phyloP scores from a whole-genome alignment of 129 eudicot genomes.

The Mikania micrantha region DNA sequence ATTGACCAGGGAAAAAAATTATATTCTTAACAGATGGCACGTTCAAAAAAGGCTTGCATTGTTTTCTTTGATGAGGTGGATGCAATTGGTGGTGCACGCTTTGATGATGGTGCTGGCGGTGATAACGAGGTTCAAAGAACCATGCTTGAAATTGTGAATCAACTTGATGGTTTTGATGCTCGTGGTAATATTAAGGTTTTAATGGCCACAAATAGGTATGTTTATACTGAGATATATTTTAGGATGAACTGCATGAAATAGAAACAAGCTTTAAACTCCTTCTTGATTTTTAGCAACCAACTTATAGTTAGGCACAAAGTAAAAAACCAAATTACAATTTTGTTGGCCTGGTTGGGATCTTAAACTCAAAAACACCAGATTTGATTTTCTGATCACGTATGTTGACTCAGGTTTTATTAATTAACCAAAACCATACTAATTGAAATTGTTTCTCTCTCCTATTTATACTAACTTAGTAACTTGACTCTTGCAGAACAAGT shows the following conservation, averaged over 20 bases:
- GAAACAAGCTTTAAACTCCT: no score
- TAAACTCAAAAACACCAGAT: no score
- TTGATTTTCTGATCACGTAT: no score
- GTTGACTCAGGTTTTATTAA: no score
- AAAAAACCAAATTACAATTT: background rate
- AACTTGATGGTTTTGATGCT: constrained; percentile 98
- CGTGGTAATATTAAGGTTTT: constrained; percentile 96
- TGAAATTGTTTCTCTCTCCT: no score
- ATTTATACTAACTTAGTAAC: no score
- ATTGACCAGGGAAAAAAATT: background rate
- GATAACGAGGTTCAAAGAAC: constrained; percentile 98
- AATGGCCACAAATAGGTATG: constrained; percentile 95
- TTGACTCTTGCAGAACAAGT: no score
- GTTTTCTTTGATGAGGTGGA: constrained; percentile 92
- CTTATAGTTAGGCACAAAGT: background rate
- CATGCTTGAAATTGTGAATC: constrained; percentile 97
- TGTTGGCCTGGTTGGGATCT: no score
- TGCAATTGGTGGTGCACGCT: constrained; percentile 98
- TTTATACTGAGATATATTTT: background rate
- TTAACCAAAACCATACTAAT: no score
- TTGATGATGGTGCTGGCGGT: constrained; percentile 93
- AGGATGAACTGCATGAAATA: background rate
- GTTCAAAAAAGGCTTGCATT: constrained; percentile 91
- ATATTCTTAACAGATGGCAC: constrained; percentile 72
- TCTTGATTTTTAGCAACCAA: background rate